Conservation (phyloP, 495 filamentous ascomycete genomes). For the Cudoniella acicularis region DNA sequence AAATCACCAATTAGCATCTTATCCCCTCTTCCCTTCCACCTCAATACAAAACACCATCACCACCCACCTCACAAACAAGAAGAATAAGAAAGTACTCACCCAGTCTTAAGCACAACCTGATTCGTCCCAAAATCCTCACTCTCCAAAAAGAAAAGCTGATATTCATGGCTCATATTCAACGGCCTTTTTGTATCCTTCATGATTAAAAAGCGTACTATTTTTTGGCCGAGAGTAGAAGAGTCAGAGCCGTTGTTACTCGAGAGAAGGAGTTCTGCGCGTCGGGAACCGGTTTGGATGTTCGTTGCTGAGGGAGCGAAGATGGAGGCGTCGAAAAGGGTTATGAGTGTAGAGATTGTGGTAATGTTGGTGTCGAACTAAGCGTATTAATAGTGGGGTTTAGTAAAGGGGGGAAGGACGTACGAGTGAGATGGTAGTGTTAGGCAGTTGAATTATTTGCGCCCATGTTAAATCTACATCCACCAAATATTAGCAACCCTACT, state of each 20-base stretch:
- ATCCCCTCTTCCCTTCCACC: no score
- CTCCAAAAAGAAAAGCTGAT: conserved; percentile 47
- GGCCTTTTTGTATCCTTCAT: conserved; percentile 36
- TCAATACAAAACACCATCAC: no score
- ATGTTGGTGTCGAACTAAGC: conserved; percentile 31
- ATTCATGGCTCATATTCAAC: conserved; percentile 45
- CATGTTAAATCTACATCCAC: conserved; percentile 27
- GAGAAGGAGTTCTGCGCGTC: conserved; percentile 43
- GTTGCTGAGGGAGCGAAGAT: conserved; percentile 38
- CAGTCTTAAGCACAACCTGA: conserved; percentile 46
- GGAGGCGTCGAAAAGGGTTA: conserved; percentile 37
- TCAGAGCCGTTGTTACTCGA: conserved; percentile 42
- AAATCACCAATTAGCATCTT: no score
- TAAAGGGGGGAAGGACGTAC: conserved; percentile 19
- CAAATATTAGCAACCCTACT: conserved; percentile 1
- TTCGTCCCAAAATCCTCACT: conserved; percentile 43
- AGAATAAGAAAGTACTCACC: conserved; percentile 5
- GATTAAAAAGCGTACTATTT: conserved; percentile 48
- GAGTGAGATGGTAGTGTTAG: conserved; percentile 19
- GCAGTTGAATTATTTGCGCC: conserved; percentile 28
- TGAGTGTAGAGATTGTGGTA: conserved; percentile 28
- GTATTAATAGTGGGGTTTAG: conserved; percentile 29
- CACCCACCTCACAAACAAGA: conserved; percentile 9
- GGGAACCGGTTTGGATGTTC: conserved; percentile 43
- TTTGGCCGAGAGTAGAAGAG: conserved; percentile 37